Evolutionary conservation across 2,329 filamentous ascomycete species (phyloP), one percentile per base, ranked within the genome.

Genomic region (Pseudogymnoascus sp.): DNA sequence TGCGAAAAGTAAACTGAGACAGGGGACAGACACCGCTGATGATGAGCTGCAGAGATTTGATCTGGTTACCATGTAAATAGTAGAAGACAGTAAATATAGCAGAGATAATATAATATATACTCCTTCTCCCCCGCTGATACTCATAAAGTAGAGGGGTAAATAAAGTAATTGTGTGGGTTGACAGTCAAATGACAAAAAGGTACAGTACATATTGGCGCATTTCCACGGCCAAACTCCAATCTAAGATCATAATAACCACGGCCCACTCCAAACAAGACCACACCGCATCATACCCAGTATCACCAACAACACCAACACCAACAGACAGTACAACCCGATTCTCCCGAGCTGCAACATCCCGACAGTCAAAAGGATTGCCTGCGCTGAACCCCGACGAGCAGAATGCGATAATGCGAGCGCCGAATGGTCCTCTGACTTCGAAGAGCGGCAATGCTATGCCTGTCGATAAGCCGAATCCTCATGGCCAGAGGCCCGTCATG

Each of bases 401-500:
- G 74, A 77, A 80, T 80, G 78, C 71, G 74, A 79, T 78, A 72
- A 79, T 75, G 75, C 75, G 75, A 73, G 75, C 73, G 71, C 76
- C 69, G 59, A 71, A 71, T 65, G 65, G 66, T 53, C 63, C 64
- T 62, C 59, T 42, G 60, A 68, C 68, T 60, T 62, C 67, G 18
- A 71, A 68, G 62, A 68, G 64, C 63, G 66, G 68, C 61, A 72
- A 69, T 67, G 64, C 68, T 37, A 74, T 79, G 72, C 79, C 83
- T 75, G 76, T 76, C 72, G 79, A 83, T 76, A 82, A 80, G 77
- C 79, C 78, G 61, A 78, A 76, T 75, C 74, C 73, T 78, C 78
- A 71, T 71, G 80, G 77, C 67, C 81, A 80, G 68, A 80, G 81
- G 72, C 84, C 87, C 42, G 81, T 88, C 71, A 87, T 87, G 77